A percentile compares a stretch with the other conserved stretches of the same genome.
These are phyloP conservation scores for Fusarium heterosporum DNA, from an alignment of 2,329 filamentous ascomycete species.

Conservation along the genomic window DNA sequence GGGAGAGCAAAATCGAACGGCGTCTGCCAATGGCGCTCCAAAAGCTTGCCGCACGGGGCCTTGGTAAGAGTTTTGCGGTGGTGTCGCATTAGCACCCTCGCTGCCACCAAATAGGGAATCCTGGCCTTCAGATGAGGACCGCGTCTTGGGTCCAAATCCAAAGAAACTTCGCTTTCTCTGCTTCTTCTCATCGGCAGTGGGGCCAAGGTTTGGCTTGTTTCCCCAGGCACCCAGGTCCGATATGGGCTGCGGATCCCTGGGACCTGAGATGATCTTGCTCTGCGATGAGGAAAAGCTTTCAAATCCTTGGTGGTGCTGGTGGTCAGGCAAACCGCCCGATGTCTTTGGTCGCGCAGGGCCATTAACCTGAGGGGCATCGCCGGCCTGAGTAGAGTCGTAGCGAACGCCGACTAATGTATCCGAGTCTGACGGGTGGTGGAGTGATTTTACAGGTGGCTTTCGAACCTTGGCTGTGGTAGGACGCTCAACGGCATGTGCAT, in stretches of 20 bases:
- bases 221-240: conserved; percentile 87
- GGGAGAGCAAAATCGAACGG: conserved; percentile 83
- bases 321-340: conserved; percentile 51
- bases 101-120: conserved; percentile 66
- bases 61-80: conserved; percentile 56
- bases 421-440: conserved; percentile 54
- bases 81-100: conserved; percentile 59
- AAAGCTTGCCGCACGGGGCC: conserved; percentile 79
- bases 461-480: conserved; percentile 43
- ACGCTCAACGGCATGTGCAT: conserved; percentile 51
- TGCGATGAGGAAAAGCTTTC: conserved; percentile 55
- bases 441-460: conserved; percentile 50
- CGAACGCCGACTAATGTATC: conserved; percentile 68
- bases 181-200: conserved; percentile 78
- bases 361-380: conserved; percentile 61
- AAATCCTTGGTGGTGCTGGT: conserved; percentile 49
- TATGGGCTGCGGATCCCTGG: conserved; percentile 86
- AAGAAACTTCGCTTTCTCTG: conserved; percentile 83
- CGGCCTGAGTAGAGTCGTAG: conserved; percentile 67
- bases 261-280: conserved; percentile 77
- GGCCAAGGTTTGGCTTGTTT: conserved; percentile 72
- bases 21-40: conserved; percentile 85
- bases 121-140: conserved; percentile 68
- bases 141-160: conserved; percentile 72
- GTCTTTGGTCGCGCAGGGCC: conserved; percentile 54